phyloP scores from a whole-genome alignment of 139 green algal genomes.

The Haematococcus sp. region DNA sequence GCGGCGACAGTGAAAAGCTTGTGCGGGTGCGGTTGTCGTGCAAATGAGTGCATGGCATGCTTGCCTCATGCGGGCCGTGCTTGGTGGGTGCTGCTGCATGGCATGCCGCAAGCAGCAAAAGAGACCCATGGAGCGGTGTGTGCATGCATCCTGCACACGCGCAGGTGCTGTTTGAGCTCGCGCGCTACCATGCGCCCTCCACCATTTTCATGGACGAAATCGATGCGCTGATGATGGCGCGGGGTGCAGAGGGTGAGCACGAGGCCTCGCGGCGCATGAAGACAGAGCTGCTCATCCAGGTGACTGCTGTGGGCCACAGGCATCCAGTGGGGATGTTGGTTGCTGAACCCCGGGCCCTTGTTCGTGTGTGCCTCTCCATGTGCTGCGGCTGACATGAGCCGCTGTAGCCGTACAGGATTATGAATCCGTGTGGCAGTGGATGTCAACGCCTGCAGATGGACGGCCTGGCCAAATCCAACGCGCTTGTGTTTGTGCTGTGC shows the following conservation, averaged over 20 bases:
- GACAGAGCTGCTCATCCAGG: constrained; percentile 59
- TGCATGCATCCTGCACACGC: neutral
- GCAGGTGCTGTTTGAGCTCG: constrained; percentile 68
- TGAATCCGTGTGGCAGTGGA: no score
- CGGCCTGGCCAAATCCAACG: constrained; percentile 36
- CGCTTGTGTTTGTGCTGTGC: constrained; percentile 62
- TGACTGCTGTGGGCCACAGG: neutral
- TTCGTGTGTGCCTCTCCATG: no score
- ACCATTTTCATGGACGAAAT: constrained; percentile 67
- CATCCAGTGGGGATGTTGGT: neutral
- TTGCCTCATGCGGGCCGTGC: no score
- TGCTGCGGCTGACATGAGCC: no score
- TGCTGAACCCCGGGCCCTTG: neutral
- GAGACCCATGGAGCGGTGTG: no score
- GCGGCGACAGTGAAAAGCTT: constrained; percentile 79
- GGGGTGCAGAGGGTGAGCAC: constrained; percentile 44
- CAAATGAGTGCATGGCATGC: neutral
- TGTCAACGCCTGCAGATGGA: constrained; percentile 69
- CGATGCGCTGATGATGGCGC: constrained; percentile 50
- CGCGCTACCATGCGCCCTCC: constrained; percentile 58
- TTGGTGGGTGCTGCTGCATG: no score
- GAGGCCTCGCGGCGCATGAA: constrained; percentile 57
- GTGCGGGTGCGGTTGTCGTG: constrained; percentile 48
- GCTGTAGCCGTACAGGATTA: no score
- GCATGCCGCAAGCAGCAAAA: no score